Conservation (phyloP, 148 eudicot species). For the Selenicereus undatus region DNA sequence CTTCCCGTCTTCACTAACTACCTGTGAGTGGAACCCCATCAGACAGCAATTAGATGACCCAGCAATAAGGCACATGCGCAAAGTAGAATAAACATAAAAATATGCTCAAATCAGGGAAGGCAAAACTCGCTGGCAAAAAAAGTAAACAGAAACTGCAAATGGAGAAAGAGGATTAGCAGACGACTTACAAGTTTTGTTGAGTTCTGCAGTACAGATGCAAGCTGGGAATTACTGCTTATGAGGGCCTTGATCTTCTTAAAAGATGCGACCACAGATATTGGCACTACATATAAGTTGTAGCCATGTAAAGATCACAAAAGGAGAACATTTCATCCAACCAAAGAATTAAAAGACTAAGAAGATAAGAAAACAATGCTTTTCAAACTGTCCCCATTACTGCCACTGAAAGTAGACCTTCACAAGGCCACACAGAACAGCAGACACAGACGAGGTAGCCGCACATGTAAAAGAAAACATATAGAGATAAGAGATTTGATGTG, state of each 20-base stretch:
- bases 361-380: neutral
- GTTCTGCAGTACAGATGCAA: constrained; percentile 68
- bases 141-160: neutral
- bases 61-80: constrained; percentile 5
- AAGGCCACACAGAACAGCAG: neutral
- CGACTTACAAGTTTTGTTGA: constrained; percentile 79
- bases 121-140: neutral
- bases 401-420: neutral
- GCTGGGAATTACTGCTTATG: constrained; percentile 65
- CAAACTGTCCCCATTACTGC: neutral
- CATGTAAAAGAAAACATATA: neutral
- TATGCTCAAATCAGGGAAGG: too few species aligned
- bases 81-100: neutral
- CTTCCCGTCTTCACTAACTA: constrained; percentile 95
- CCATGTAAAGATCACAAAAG: constrained; percentile 13
- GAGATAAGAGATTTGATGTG: neutral
- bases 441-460: neutral
- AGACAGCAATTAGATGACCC: constrained; percentile 9
- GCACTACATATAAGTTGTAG: constrained; percentile 46
- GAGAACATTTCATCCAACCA: neutral
- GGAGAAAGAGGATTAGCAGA: neutral
- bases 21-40: constrained; percentile 36
- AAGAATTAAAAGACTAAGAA: neutral
- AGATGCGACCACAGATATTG: constrained; percentile 80
- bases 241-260: constrained; percentile 93